These are phyloP conservation scores for Corylus americana DNA, from an alignment of 306 rosid genomes.

Conservation along the genomic window DNA sequence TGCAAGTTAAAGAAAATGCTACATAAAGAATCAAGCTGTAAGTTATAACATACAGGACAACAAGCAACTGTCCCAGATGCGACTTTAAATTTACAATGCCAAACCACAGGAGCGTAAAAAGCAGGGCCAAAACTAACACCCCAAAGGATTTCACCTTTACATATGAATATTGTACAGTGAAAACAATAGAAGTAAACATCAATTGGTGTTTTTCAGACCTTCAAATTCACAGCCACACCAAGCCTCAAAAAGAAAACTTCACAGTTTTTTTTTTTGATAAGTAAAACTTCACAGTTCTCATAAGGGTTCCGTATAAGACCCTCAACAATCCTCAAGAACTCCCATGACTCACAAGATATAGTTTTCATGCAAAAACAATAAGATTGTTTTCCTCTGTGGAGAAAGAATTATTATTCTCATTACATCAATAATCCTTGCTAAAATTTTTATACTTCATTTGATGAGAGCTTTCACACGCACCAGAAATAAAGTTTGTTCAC, in stretches of 20 bases:
- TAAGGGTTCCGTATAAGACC: neutral
- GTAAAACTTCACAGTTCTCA: neutral
- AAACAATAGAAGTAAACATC: neutral
- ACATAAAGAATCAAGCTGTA: conserved; percentile 1
- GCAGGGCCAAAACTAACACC: neutral
- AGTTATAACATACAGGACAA: neutral
- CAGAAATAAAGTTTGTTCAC: neutral
- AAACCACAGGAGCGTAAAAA: neutral
- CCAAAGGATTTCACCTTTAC: neutral
- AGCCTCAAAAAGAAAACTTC: conserved; percentile 1
- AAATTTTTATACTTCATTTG: neutral
- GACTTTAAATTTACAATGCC: conserved; percentile 6
- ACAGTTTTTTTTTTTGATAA: too few species aligned
- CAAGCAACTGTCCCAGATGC: neutral
- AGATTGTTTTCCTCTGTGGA: neutral
- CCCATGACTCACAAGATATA: neutral
- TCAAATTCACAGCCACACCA: neutral
- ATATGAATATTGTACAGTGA: neutral
- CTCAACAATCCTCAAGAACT: neutral
- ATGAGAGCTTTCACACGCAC: neutral
- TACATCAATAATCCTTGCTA: neutral
- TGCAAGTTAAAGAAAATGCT: conserved; percentile 7
- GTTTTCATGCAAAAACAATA: neutral
- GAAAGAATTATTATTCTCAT: neutral
- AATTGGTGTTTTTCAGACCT: neutral